Evolutionary conservation across 306 rosid species (phyloP).

Genomic region (Cicer chorassanicum): DNA sequence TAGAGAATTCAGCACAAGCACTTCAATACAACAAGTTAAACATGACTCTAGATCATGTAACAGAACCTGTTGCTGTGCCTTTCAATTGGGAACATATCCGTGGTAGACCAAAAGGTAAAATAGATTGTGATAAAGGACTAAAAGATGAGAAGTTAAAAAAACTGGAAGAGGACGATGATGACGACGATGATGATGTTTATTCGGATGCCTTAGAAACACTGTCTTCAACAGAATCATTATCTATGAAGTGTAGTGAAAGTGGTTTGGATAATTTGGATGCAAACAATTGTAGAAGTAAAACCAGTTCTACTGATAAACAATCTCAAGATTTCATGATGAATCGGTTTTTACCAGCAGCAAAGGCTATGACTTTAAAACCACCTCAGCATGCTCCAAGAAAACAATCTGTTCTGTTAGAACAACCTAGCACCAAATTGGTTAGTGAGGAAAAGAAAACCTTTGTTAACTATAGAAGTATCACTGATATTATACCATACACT

Average conservation of each 20-base stretch:
- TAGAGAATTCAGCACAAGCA: conserved; percentile 49
- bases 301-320: conserved; percentile 66
- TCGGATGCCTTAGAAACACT: conserved; percentile 78
- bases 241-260: conserved; percentile 68
- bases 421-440: conserved; percentile 59
- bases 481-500: conserved; percentile 57
- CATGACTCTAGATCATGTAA: conserved; percentile 65
- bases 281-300: conserved; percentile 53
- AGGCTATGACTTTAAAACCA: conserved; percentile 84
- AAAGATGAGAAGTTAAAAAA: conserved; percentile 47
- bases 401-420: conserved; percentile 48
- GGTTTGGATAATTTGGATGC: conserved; percentile 58
- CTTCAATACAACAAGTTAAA: conserved; percentile 42
- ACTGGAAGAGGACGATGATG: conserved; percentile 46
- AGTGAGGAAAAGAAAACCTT: conserved; percentile 53
- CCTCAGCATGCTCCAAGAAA: conserved; percentile 55
- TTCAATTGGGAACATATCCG: conserved; percentile 89
- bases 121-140: conserved; percentile 43
- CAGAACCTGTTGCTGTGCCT: conserved; percentile 85
- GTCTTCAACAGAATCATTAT: conserved; percentile 67
- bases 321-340: conserved; percentile 88
- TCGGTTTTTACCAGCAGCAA: conserved; percentile 88
- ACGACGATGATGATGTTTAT: conserved; percentile 56
- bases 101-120: conserved; percentile 60
- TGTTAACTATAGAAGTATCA: conserved; percentile 43